Conservation (phyloP, 768 basidiomycete genomes). For the Suillus decipiens region DNA sequence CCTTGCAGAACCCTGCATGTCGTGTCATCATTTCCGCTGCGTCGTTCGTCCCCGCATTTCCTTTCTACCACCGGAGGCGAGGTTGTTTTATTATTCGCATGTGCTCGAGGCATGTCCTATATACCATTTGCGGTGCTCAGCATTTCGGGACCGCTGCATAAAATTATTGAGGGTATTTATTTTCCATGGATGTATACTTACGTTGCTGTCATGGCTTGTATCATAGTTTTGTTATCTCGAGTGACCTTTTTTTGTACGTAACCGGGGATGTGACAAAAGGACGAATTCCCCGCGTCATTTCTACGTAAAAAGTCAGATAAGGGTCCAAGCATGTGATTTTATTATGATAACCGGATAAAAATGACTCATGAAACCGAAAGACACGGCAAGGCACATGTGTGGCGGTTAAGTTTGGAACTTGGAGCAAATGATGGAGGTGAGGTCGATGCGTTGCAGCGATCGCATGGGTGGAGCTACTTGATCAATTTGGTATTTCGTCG, state of each 20-base stretch:
- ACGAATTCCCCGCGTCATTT: background rate
- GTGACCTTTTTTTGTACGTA: too few relatives aligned
- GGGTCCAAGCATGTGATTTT: background rate
- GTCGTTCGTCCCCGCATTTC: background rate
- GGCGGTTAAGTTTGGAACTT: too few relatives aligned
- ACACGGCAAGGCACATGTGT: too few relatives aligned
- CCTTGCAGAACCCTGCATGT: background rate
- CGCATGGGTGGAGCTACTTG: too few relatives aligned
- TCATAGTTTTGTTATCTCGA: too few relatives aligned
- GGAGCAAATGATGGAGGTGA: too few relatives aligned
- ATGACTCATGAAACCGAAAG: too few relatives aligned
- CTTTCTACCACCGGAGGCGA: background rate
- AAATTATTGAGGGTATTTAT: background rate
- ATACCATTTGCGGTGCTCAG: background rate
- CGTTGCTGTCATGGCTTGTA: too few relatives aligned
- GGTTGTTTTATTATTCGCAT: background rate
- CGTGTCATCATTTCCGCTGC: background rate
- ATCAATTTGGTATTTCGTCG: too few relatives aligned
- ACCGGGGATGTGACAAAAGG: background rate
- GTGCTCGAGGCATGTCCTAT: background rate
- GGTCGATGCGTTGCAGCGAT: too few relatives aligned
- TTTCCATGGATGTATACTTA: background rate
- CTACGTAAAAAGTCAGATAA: conserved; percentile 2
- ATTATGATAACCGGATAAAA: background rate
- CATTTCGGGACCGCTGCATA: conserved; percentile 1